Evolutionary conservation across 2,329 filamentous ascomycete species (phyloP), one percentile per base, ranked within the genome.

Genomic region (Curvularia eragrostidis): DNA sequence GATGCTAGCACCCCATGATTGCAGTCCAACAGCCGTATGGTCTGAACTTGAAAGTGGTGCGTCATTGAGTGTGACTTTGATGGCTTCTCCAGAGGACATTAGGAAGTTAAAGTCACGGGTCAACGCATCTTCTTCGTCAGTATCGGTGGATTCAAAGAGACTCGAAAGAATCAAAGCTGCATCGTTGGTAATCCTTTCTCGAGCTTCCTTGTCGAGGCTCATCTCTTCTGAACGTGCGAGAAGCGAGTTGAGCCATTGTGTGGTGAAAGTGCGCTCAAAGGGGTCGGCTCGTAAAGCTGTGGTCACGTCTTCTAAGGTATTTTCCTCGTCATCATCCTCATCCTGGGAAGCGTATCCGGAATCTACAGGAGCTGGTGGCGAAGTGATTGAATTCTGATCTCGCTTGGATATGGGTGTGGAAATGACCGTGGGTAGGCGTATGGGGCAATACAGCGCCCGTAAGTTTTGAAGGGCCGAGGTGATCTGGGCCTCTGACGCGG

Each of bases 1-100:
- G 48, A 76, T 76, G 46, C 72, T 74, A 4, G 74, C 74, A 52
- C 74, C 74, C 74, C 74, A 77, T 21, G 69, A 73, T 54, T 77
- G 74, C 1, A 76, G 66, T 5, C 74, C 74, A 30, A 77, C 74
- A 34, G 75, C 74, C 0, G 74, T 77, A 47, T 77, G 74, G 50
- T 77, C 74, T 8, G 70, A 69, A 15, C 67, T 68, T 5, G 73
- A 73, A 9, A 77, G 62, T 10, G 74, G 74, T 1, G 73, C 74
- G 56, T 77, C 74, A 50, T 76, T 77, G 8, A 77, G 62, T 6
- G 61, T 70, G 6, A 77, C 59, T 5, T 67, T n/a, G 15, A 75
- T 56, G 3, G 49, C 18, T 21, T 52, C 34, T 23, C 46, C 55
- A 9, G 38, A 51, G 7, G 51, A 6, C 1, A 62, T 64, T 3